These are phyloP conservation scores for Nitzschia sp. DNA, from an alignment of 108 stramenopile genomes.

Conservation along the genomic window DNA sequence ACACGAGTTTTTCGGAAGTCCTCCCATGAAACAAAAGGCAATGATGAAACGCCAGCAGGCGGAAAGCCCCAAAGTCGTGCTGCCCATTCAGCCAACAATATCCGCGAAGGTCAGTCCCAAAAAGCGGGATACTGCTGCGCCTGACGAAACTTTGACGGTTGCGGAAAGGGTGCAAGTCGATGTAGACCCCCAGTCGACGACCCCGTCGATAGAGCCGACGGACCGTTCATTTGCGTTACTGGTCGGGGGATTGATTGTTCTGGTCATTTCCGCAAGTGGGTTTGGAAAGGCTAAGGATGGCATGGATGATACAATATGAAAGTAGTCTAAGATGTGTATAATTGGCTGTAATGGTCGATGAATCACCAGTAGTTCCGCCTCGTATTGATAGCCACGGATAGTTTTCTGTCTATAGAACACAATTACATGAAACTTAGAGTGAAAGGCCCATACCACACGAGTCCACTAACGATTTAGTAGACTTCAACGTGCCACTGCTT, in stretches of 20 bases:
- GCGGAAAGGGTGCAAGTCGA: too few relatives aligned
- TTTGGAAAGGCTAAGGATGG: conserved; percentile 7
- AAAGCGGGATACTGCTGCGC: too few relatives aligned
- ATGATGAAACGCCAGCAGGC: neutral
- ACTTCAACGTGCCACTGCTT: conserved; percentile 92
- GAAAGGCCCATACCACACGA: too few relatives aligned
- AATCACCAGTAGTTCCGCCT: neutral
- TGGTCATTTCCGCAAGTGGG: neutral
- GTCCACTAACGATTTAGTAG: conserved; percentile 64
- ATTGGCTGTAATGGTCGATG: too few relatives aligned
- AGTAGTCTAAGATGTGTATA: too few relatives aligned
- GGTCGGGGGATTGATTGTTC: neutral
- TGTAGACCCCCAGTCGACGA: neutral
- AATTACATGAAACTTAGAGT: too few relatives aligned
- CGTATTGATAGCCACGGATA: neutral
- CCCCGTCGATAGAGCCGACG: conserved; percentile 3
- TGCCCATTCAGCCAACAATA: neutral
- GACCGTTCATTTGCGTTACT: conserved; percentile 2
- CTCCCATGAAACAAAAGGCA: conserved; percentile 8
- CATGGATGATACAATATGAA: neutral
- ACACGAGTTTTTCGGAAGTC: conserved; percentile 59
- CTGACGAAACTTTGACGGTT: neutral
- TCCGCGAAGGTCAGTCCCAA: neutral
- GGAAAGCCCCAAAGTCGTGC: neutral
- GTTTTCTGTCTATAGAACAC: too few relatives aligned